phyloP scores from a whole-genome alignment of 805 yeast genomes.

The Zygoascus tannicola region DNA sequence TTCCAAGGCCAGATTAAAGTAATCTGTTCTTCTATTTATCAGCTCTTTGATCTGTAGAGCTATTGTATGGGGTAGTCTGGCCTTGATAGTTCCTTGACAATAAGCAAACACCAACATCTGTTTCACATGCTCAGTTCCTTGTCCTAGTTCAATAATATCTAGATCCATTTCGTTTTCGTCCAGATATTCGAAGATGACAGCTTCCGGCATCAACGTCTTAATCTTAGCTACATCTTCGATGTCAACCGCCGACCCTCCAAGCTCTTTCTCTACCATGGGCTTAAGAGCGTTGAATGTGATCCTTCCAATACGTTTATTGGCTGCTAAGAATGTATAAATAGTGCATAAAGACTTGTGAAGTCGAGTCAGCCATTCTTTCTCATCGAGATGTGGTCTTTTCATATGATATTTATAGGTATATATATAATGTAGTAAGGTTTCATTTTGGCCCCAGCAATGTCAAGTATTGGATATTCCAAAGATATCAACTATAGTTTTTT shows the following conservation, averaged over 20 bases:
- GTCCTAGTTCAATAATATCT: slow-evolving; percentile 6
- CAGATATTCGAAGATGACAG: slow-evolving; percentile 61
- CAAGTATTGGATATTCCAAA: no score
- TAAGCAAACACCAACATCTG: slow-evolving; percentile 70
- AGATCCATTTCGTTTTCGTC: slow-evolving; percentile 59
- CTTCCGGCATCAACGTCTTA: slow-evolving; percentile 54
- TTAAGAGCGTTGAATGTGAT: slow-evolving; percentile 48
- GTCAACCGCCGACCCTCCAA: slow-evolving; percentile 29
- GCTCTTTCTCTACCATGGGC: slow-evolving; percentile 42
- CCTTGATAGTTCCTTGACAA: slow-evolving; percentile 35
- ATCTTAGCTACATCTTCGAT: slow-evolving; percentile 56
- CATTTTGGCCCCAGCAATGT: no score
- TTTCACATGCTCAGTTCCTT: slow-evolving; percentile 12
- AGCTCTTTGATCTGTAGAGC: slow-evolving; percentile 38
- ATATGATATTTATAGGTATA: no score
- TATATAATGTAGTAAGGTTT: no score
- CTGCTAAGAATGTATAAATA: slow-evolving; percentile 49
- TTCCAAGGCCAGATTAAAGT: slow-evolving; percentile 38
- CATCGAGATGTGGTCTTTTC: slow-evolving; percentile 2
- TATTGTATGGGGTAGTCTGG: slow-evolving; percentile 3
- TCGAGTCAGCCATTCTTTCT: slow-evolving; percentile 1
- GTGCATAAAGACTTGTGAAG: slow-evolving; percentile 28
- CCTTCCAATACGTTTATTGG: slow-evolving; percentile 47
- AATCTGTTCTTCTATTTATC: slow-evolving; percentile 47
- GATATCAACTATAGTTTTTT: no score